These are phyloP conservation scores for Scutellaria minor DNA, from an alignment of 257 asterid species.

Conservation along the genomic window DNA sequence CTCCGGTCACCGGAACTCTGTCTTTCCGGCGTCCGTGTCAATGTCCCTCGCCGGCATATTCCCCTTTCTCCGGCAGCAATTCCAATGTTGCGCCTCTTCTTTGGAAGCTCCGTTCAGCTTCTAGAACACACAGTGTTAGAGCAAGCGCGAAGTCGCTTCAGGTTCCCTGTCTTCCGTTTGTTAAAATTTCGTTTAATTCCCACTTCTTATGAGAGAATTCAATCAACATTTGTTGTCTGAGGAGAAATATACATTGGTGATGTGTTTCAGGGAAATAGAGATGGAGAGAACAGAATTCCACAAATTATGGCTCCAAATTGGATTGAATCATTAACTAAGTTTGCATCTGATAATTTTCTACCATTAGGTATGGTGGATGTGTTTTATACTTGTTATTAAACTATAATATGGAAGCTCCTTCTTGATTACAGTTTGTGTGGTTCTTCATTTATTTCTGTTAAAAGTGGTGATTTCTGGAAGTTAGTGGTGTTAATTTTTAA, in stretches of 20 bases:
- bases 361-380: constrained; percentile 63
- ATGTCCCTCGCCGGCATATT: constrained; percentile 8
- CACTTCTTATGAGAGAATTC: background rate
- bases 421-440: background rate
- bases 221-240: constrained; percentile 16
- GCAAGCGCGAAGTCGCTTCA: constrained; percentile 50
- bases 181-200: background rate
- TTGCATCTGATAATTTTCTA: constrained; percentile 70
- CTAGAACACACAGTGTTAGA: constrained; percentile 42
- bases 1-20: constrained; percentile 41
- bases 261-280: constrained; percentile 61
- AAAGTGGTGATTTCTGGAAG: background rate
- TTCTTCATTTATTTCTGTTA: background rate
- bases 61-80: constrained; percentile 26
- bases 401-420: background rate
- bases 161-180: constrained; percentile 41
- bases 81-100: constrained; percentile 20
- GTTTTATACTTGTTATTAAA: background rate
- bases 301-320: constrained; percentile 40
- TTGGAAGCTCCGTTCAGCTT: constrained; percentile 43
- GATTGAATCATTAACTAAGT: constrained; percentile 52
- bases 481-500: background rate
- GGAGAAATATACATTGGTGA: constrained; percentile 12
- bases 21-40: constrained; percentile 31
- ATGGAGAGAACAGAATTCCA: constrained; percentile 43